phyloP scores from a whole-genome alignment of 2,329 filamentous ascomycete genomes.

The Fusarium sororula region DNA sequence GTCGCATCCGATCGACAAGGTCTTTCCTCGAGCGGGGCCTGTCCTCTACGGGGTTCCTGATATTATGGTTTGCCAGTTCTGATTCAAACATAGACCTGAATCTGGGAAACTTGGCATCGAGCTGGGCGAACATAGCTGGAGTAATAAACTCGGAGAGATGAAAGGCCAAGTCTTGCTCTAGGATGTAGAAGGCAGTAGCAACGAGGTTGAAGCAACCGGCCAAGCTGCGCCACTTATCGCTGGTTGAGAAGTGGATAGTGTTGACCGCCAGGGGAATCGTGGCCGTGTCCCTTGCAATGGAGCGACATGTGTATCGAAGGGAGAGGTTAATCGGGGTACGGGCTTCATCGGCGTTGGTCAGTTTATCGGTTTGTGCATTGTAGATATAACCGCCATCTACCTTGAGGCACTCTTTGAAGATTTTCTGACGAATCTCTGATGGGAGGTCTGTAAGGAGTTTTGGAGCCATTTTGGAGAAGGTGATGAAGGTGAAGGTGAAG shows the following conservation, averaged over 20 bases:
- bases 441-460: neutral
- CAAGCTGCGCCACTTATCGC: neutral
- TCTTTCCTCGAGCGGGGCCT: fast-evolving
- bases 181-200: neutral
- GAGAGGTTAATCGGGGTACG: constrained; percentile 14
- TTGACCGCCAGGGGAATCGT: constrained; percentile 5
- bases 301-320: constrained; percentile 28
- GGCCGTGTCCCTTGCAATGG: constrained; percentile 1
- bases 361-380: constrained; percentile 1
- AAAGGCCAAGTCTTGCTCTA: neutral
- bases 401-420: constrained; percentile 21
- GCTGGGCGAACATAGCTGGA: neutral
- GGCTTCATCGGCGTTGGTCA: neutral
- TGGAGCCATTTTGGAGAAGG: neutral
- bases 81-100: neutral
- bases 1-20: fast-evolving
- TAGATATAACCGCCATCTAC: constrained; percentile 17
- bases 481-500: neutral
- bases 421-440: constrained; percentile 17
- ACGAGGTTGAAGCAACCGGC: constrained; percentile 3
- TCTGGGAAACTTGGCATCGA: neutral
- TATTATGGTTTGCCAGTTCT: fast-evolving
- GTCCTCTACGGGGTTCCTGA: fast-evolving
- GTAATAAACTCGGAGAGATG: constrained; percentile 1
- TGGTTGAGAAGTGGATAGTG: constrained; percentile 15